phyloP scores from a whole-genome alignment of 2,329 filamentous ascomycete species.

The Hypoxylon rubiginosum region DNA sequence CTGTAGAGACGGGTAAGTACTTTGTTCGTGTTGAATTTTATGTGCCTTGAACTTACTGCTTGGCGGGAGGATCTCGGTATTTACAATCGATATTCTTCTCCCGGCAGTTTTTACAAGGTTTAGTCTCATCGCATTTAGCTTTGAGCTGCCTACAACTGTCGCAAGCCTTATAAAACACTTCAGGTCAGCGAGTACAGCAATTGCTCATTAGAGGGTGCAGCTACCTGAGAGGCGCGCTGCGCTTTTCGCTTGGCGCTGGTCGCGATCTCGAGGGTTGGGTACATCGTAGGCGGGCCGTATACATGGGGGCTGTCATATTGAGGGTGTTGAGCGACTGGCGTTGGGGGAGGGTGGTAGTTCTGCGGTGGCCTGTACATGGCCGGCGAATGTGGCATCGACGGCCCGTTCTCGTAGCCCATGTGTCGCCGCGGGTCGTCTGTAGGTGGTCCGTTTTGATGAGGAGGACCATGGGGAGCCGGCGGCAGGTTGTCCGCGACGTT shows the following conservation, averaged over 20 bases:
- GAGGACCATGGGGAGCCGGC: slow-evolving; percentile 54
- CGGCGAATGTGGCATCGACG: slow-evolving; percentile 60
- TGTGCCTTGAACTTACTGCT: slow-evolving; percentile 76
- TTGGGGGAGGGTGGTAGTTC: slow-evolving; percentile 48
- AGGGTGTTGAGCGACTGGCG: slow-evolving; percentile 48
- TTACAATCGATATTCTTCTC: slow-evolving; percentile 87
- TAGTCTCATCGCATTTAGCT: slow-evolving; percentile 90
- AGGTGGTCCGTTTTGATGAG: slow-evolving; percentile 55
- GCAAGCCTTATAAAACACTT: slow-evolving; percentile 75
- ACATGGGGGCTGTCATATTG: slow-evolving; percentile 56
- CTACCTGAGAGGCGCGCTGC: slow-evolving; percentile 74
- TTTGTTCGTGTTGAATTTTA: slow-evolving; percentile 7
- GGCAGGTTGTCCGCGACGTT: slow-evolving; percentile 54
- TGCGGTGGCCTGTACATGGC: slow-evolving; percentile 50
- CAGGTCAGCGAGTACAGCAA: slow-evolving; percentile 40
- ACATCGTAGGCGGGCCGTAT: slow-evolving; percentile 53
- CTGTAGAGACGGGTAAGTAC: slow-evolving; percentile 51
- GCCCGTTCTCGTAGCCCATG: slow-evolving; percentile 66
- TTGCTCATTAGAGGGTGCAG: slow-evolving; percentile 27
- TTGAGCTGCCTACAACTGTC: slow-evolving; percentile 90
- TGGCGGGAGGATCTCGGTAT: slow-evolving; percentile 91
- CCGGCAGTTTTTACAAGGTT: slow-evolving; percentile 87
- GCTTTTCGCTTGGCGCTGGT: slow-evolving; percentile 70
- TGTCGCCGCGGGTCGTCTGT: slow-evolving; percentile 64
- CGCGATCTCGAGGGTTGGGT: slow-evolving; percentile 56